These are phyloP conservation scores for Candida michaelii DNA, from an alignment of 805 yeast genomes.

Conservation along the genomic window DNA sequence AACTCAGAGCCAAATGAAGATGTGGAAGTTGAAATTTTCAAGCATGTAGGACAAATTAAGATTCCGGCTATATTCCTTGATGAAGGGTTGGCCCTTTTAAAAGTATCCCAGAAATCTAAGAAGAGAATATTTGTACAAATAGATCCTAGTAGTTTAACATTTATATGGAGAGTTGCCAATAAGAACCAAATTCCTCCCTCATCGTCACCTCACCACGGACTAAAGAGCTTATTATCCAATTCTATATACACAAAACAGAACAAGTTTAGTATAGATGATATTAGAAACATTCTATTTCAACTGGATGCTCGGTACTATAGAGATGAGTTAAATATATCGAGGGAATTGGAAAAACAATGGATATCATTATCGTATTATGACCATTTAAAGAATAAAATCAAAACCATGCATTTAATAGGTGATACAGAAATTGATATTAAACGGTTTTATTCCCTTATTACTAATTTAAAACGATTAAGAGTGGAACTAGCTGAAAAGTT, in stretches of 20 bases:
- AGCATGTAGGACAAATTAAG: conserved; percentile 13
- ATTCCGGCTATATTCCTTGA: conserved; percentile 49
- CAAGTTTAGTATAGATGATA: conserved; percentile 53
- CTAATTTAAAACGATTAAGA: conserved; percentile 61
- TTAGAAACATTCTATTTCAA: conserved; percentile 60
- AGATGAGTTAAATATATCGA: conserved; percentile 76
- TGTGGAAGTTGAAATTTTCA: conserved; percentile 7
- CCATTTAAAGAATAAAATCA: conserved; percentile 59
- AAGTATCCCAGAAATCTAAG: conserved; percentile 70
- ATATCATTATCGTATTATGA: conserved; percentile 72
- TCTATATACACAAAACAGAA: conserved; percentile 8
- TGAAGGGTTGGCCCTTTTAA: conserved; percentile 61
- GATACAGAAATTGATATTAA: conserved; percentile 57
- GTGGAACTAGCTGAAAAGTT: conserved; percentile 63
- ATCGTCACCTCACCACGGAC: conserved; percentile 3
- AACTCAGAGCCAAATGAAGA: conserved; percentile 3
- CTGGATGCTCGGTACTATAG: conserved; percentile 80
- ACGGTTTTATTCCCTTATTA: conserved; percentile 45
- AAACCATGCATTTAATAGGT: conserved; percentile 79
- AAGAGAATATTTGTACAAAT: conserved; percentile 57
- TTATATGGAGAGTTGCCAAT: conserved; percentile 15
- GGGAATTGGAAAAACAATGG: conserved; percentile 71
- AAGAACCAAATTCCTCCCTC: conserved; percentile 5
- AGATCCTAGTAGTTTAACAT: conserved; percentile 38
- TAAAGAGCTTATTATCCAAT: conserved; percentile 1